A percentile compares a stretch with the other conserved stretches of the same genome.
Conservation (phyloP, 352 stramenopile species). For the Phytopythium ostracodes region DNA sequence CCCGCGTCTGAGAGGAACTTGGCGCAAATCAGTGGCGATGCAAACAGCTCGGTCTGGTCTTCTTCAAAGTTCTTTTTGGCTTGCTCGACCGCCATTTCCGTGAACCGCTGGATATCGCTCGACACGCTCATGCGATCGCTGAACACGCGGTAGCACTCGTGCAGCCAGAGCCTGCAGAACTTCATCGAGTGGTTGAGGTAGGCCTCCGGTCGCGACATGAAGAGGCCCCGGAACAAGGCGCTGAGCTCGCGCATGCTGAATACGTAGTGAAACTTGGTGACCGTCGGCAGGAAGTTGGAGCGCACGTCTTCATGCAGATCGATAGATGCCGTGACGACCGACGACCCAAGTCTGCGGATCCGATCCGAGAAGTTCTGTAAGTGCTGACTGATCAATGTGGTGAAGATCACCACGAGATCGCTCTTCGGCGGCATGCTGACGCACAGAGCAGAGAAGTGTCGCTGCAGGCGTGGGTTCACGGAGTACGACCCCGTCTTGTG, state of each 20-base stretch:
- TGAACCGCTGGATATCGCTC: constrained; percentile 75
- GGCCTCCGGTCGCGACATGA: constrained; percentile 51
- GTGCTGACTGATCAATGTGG: constrained; percentile 59
- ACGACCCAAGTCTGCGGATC: constrained; percentile 60
- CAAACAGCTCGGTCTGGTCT: constrained; percentile 68
- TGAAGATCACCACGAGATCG: constrained; percentile 72
- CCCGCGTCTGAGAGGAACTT: constrained; percentile 42
- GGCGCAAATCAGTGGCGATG: constrained; percentile 59
- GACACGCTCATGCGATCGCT: constrained; percentile 83
- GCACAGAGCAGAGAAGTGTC: constrained; percentile 86
- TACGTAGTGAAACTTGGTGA: constrained; percentile 92
- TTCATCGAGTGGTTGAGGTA: constrained; percentile 58
- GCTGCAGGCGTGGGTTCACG: constrained; percentile 83
- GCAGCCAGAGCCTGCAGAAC: constrained; percentile 85
- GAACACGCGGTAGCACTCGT: constrained; percentile 91
- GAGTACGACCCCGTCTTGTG: constrained; percentile 87
- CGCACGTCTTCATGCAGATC: constrained; percentile 76
- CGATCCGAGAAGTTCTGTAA: constrained; percentile 71
- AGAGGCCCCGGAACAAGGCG: constrained; percentile 85
- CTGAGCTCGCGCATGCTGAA: constrained; percentile 91
- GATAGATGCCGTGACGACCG: constrained; percentile 77
- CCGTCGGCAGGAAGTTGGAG: constrained; percentile 81
- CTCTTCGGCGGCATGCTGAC: constrained; percentile 58
- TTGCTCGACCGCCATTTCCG: constrained; percentile 80
- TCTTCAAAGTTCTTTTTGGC: constrained; percentile 88